phyloP scores from a whole-genome alignment of 2,329 filamentous ascomycete genomes.

The Scytalidium lignicola region DNA sequence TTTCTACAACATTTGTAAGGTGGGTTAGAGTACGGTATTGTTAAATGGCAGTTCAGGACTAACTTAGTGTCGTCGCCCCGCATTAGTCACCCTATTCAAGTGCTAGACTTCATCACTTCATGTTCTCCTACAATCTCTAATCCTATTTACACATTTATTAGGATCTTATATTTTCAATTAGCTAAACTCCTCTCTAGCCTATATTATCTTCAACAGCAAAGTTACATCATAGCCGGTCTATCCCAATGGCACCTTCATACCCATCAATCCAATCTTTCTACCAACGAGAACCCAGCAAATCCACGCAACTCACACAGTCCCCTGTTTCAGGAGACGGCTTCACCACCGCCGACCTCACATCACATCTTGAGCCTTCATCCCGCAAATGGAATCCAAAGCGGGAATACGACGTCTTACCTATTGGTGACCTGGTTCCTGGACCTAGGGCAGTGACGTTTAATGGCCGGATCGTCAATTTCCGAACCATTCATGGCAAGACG shows the following conservation, averaged over 20 bases:
- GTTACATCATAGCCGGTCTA: not conserved
- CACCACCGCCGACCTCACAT: constrained; percentile 40
- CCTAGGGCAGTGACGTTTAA: constrained; percentile 44
- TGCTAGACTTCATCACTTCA: no score
- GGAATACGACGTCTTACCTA: constrained; percentile 41
- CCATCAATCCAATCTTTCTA: constrained; percentile 26
- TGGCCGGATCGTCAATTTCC: constrained; percentile 53
- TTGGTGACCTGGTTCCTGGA: constrained; percentile 44
- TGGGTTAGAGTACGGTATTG: no score
- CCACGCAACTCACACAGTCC: not conserved
- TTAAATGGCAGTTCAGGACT: no score
- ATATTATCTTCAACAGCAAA: not conserved
- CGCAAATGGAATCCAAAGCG: constrained; percentile 36
- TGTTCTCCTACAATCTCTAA: no score
- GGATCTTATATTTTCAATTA: no score
- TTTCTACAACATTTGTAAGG: no score
- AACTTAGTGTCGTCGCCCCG: no score
- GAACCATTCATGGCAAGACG: constrained; percentile 35
- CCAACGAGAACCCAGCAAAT: constrained; percentile 11
- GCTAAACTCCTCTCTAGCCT: no score
- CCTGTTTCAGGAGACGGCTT: constrained; percentile 36
- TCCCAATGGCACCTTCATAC: constrained; percentile 13
- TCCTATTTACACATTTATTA: no score
- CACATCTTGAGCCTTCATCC: constrained; percentile 32
- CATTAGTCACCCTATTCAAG: no score